Evolutionary conservation across 2,329 filamentous ascomycete species (phyloP), one percentile per base, ranked within the genome.

Genomic region (Pseudogymnoascus sp.): DNA sequence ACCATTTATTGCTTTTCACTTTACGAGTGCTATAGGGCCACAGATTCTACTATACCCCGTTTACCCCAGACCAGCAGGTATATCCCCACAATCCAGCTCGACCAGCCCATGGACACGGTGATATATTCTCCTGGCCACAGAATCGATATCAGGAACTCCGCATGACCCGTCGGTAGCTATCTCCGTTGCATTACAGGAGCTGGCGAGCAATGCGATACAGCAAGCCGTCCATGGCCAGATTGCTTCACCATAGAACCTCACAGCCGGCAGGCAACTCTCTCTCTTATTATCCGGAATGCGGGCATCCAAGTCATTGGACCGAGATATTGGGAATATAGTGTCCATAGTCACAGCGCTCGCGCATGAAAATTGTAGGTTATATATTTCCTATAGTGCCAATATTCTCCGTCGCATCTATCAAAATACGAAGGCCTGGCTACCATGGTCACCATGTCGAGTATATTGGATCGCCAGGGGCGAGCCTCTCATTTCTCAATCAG

Each of bases 291-390:
- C 50, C 50, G 50, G 50, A 56, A 56, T 56, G 50, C 50, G 50
- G 50, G 50, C 50, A 56, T 56, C 50, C 50, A 31, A 56, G 46
- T 22, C 50, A 56, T 56, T 56, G 50, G 50, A 35, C 50, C 28
- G 50, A 56, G 50, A 56, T 56, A 56, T 56, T 56, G 50, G 50
- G 50, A 56, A 56, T 56, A 56, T 56, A 56, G 50, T 56, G 26
- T 56, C 50, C n/a, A 35, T 35, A 56, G 46, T 31, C 26, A 31
- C 46, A 56, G 50, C 50, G 28, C 50, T 33, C n/a, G n/a, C n/a
- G 28, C 50, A 16, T 56, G 16, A 7, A 33, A 56, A 35, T 53
- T n/a, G 28, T 35, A 56, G n/a, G 50, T 56, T 56, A 35, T 56
- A 33, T 56, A 56, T 56, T 56, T 33, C 28, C 19, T 56, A 56